Percentiles rank a stretch among this genome's conserved stretches.
Evolutionary conservation across 2,329 filamentous ascomycete species (phyloP).

Genomic region (Colletotrichum sp.): DNA sequence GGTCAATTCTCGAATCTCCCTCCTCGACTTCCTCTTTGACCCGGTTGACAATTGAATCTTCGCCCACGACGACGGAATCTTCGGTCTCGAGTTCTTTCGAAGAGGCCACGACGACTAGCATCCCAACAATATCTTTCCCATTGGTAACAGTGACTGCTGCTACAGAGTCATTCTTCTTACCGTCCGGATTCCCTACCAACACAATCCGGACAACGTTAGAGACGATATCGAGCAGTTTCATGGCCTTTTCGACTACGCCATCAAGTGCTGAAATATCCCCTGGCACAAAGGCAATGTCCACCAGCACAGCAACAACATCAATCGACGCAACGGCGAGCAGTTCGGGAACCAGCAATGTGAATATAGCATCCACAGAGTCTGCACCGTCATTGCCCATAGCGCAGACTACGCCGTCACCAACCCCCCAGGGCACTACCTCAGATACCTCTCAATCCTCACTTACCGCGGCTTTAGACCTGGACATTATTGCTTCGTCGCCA

Average conservation of each 20-base stretch:
- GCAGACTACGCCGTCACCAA: neutral
- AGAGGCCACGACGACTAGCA: neutral
- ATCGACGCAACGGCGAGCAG: neutral
- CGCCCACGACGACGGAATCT: too few relatives aligned
- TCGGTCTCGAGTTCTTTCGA: accelerated
- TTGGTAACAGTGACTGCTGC: neutral
- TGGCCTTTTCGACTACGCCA: neutral
- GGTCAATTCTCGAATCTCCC: too few relatives aligned
- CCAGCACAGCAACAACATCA: neutral
- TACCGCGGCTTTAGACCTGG: neutral
- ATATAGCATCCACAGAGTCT: neutral
- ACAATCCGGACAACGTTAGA: accelerated
- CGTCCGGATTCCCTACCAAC: accelerated
- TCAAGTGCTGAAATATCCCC: neutral
- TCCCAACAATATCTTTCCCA: neutral
- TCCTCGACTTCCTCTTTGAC: too few relatives aligned
- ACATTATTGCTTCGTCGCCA: neutral
- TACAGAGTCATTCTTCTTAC: neutral
- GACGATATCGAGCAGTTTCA: accelerated
- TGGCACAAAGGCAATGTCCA: accelerated
- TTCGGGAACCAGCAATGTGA: neutral
- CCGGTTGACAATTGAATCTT: too few relatives aligned
- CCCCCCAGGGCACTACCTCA: neutral
- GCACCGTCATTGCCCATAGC: neutral
- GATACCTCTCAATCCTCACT: neutral